A percentile compares a stretch with the other conserved stretches of the same genome.
phyloP scores from a whole-genome alignment of 148 eudicot species.

The Nepenthes mirabilis region DNA sequence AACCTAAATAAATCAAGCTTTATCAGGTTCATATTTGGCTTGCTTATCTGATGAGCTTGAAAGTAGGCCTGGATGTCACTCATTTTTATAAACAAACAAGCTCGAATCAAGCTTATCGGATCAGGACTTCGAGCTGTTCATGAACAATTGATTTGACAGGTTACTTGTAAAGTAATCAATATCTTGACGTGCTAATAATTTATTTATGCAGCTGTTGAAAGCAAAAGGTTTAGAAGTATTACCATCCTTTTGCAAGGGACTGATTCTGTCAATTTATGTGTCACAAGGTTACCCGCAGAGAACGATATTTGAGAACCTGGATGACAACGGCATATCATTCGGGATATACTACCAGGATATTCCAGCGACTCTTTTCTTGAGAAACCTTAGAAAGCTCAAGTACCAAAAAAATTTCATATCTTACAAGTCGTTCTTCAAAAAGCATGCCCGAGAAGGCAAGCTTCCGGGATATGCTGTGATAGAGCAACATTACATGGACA shows the following conservation, averaged over 20 bases:
- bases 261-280: no score
- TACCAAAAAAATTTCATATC: conserved; percentile 39
- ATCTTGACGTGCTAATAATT: no score
- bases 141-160: no score
- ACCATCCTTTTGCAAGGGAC: not conserved
- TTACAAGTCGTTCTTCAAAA: conserved; percentile 36
- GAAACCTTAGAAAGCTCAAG: conserved; percentile 60
- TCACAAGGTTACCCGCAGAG: conserved; percentile 51
- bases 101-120: no score
- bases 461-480: conserved; percentile 56
- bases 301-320: conserved; percentile 65
- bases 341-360: conserved; percentile 71
- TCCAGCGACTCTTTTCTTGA: conserved; percentile 61
- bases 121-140: no score
- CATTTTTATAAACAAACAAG: no score
- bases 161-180: no score
- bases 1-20: no score
- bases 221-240: not conserved
- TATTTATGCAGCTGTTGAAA: no score
- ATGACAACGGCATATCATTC: conserved; percentile 35
- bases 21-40: no score
- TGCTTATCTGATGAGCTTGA: no score
- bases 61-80: no score
- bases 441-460: conserved; percentile 47
- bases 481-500: conserved; percentile 66